Base-by-base conservation (phyloP, 2,329 filamentous ascomycete species). In the Aspergillus ibericus region DNA sequence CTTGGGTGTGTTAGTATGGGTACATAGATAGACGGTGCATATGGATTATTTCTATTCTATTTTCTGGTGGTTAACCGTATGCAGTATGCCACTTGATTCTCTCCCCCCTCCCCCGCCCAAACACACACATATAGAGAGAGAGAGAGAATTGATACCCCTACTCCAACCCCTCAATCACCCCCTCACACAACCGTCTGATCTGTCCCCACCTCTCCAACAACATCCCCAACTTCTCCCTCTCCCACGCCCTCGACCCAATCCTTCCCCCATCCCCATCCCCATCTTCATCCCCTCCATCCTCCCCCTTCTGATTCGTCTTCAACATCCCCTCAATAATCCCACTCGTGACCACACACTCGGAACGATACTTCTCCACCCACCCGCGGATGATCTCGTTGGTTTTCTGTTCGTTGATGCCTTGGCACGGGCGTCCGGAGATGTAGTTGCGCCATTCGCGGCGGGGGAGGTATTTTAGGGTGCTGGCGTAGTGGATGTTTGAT, bases 141-240 rank as follows among this genome's bases (percentile, higher is more conserved):
- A n/a, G n/a, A n/a, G n/a, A n/a, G n/a, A n/a, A n/a, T n/a, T n/a
- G n/a, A n/a, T n/a, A n/a, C n/a, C n/a, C n/a, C n/a, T n/a, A 51
- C 20, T 36, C 18, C 49, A 40, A 15, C 8, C 34, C 36, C 16
- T 40, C 34, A 40, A 69, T 46, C 15, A 66, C 67, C 16, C 40
- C 52, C 10, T 69, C 56, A 59, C 72, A 71, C 20, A 75, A 40
- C 25, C 38, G 53, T 58, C 52, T 57, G 29, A 76, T 73, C 58
- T 75, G 73, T 32, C 55, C 67, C 74, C 74, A 76, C 52, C 74
- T 65, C 15, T 56, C 60, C 12, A 68, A 29, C 34, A 73, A 47
- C 46, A 61, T 47, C 16, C 59, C 29, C 15, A 69, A 16, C 56
- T 61, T 66, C n/a, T 50, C 50, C 7, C 59, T 59, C 22, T 61